Base-by-base conservation (phyloP, 805 yeast genomes). In the Zygosaccharomyces lentus region DNA sequence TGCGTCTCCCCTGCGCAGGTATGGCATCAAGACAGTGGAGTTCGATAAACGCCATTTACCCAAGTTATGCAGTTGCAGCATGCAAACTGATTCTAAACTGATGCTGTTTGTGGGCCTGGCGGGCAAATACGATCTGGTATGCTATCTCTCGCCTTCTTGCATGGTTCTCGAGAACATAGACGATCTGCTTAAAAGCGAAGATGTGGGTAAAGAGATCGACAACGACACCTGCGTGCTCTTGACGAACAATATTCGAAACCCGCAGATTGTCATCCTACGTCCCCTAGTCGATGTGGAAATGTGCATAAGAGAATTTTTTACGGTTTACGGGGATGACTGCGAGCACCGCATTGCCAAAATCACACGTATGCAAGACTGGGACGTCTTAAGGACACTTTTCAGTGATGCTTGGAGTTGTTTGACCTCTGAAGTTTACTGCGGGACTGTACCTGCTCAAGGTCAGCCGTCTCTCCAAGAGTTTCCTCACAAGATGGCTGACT, bases 181-280 rank as follows among this genome's bases (percentile, higher is more conserved):
- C 41, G 66, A 62, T 40, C 52, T 64, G 26, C 47, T 64, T 21
- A 55, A 51, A 4, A 49, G 51, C 12, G 50, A 52, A 16, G 61
- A 56, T 34, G 53, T 63, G 6, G 47, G 54, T 34, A 51, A 55
- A 21, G 66, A 63, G 43, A 62, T 64, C 29, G 69, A 65, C 46
- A 65, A 65, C 43, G 69, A 65, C 45, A 65, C 67, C 1, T 65
- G 68, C 46, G 65, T 65, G 2, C 41, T 64, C 35, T 50, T 64
- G 27, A 56, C 62, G n/a, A 64, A 64, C 46, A 45, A 32, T 16
- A 32, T 34, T 23, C 48, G 38, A 13, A 43, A 27, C 32, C 55
- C 58, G 9, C 57, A 57, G 37, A 34, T 61, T 13, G 48, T 59
- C 9, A 54, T 65, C 2, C 36, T 61, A 12, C 56, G 59, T 34